Base-by-base conservation (phyloP, 768 basidiomycete genomes). In the Russula foetens region DNA sequence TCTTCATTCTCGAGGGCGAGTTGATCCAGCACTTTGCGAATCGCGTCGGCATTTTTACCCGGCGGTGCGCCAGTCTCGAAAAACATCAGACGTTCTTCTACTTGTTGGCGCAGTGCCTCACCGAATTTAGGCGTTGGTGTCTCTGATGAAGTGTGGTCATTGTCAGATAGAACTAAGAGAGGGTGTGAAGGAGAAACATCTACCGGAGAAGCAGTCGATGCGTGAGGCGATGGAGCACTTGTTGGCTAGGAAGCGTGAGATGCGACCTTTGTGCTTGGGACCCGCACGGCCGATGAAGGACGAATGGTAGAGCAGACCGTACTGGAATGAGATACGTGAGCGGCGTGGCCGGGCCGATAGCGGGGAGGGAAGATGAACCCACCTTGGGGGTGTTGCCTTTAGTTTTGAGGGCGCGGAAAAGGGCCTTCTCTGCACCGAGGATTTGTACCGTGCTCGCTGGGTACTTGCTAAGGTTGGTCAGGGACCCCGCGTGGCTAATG, bases 331-430 rank as follows among this genome's bases (percentile, higher is more conserved):
- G 3, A 23, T 17, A 17, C n/a, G 23, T 43, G 41, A 52, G 41
- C 58, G n/a, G 19, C 53, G 28, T 17, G 26, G 41, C 51, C 38
- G 28, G 6, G 41, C 55, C 35, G 53, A 31, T 19, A 33, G 29
- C 19, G 14, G 9, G 23, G 39, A 28, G 56, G 44, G 39, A 31
- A 45, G 51, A 56, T 31, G 31, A 38, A 39, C 58, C 19, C 24
- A 92, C 92, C 79, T 97, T 97, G 44, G 96, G 95, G 0, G 96
- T 99, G 73, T 98, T 98, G 17, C 96, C 96, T 75, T 98, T 98
- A 33, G 96, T 98, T 79, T 98, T 98, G 69, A 98, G 78, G 0
- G 96, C 96, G 56, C 96, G 79, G 83, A 98, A 98, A 28, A 98
- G 80, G 2, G 96, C 96, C 74, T 98, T 98, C 77, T 98, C 96